phyloP scores from a whole-genome alignment of 192 early-diverging fungal species.

The Linnemannia elongata region DNA sequence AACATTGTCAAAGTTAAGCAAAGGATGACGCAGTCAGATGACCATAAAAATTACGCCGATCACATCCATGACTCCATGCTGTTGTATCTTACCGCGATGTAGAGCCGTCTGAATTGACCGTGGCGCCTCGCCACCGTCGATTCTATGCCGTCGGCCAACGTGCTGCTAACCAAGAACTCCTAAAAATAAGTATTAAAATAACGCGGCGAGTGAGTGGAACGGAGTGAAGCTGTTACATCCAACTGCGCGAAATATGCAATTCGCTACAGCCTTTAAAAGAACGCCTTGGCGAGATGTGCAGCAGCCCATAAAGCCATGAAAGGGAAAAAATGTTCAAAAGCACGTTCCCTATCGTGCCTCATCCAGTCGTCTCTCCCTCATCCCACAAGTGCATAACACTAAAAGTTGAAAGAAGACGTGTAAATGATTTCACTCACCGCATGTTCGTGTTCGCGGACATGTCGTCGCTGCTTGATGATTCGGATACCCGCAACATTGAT shows the following conservation, averaged over 20 bases:
- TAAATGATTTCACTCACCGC: constrained; percentile 26
- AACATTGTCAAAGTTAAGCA: not conserved
- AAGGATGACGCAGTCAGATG: not conserved
- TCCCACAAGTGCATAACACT: not conserved
- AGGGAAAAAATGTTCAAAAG: not conserved
- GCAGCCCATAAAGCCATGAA: not conserved
- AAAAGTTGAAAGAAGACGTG: not conserved
- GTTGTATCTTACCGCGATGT: constrained; percentile 49
- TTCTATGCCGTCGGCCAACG: constrained; percentile 30
- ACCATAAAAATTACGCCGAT: no score
- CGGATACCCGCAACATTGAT: constrained; percentile 65
- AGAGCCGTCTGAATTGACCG: constrained; percentile 61
- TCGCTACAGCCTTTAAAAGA: not conserved
- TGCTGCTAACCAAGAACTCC: constrained; percentile 61
- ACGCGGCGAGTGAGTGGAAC: not conserved
- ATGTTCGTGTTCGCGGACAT: constrained; percentile 59
- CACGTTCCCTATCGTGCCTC: not conserved
- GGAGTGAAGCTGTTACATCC: not conserved
- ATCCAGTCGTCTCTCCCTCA: not conserved
- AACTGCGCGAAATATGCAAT: not conserved
- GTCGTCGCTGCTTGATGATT: constrained; percentile 47
- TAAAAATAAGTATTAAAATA: constrained; percentile 1
- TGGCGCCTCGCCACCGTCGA: constrained; percentile 61
- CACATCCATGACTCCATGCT: not conserved
- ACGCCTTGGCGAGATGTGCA: not conserved